Evolutionary conservation across 495 filamentous ascomycete species (phyloP).

Genomic region (Margaritispora aquatica): DNA sequence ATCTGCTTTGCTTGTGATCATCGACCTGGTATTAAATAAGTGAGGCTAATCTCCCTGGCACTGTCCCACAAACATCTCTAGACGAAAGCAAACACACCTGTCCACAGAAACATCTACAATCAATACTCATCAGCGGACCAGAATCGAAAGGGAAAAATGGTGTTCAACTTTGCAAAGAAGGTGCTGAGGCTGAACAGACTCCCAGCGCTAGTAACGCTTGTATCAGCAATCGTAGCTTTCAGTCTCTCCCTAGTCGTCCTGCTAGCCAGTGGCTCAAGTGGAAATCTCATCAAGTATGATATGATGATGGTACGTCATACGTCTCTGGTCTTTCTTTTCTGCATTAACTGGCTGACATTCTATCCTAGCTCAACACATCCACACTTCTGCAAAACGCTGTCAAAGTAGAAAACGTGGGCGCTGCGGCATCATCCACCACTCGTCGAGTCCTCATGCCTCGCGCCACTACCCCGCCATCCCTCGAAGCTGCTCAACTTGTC

Average conservation of each 20-base stretch:
- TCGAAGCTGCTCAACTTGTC: conserved; percentile 31
- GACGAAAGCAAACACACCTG: not conserved
- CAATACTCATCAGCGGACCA: too few relatives aligned
- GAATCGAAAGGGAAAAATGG: too few relatives aligned
- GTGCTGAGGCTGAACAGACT: not conserved
- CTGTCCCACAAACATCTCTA: too few relatives aligned
- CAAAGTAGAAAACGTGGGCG: not conserved
- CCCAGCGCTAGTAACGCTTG: conserved; percentile 2
- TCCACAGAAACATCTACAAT: not conserved
- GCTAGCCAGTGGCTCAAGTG: not conserved
- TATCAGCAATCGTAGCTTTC: conserved; percentile 7
- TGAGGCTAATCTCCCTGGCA: too few relatives aligned
- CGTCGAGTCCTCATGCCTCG: not conserved
- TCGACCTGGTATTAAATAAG: too few relatives aligned
- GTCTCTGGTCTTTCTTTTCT: not conserved
- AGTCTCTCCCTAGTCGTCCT: conserved; percentile 3
- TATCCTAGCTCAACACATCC: conserved; percentile 10
- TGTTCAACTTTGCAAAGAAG: not conserved
- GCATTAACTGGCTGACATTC: not conserved
- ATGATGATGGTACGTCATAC: conserved; percentile 6
- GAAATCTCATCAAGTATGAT: conserved; percentile 1
- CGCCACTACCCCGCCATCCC: conserved; percentile 29
- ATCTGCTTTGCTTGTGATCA: too few relatives aligned
- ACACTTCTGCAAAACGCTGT: not conserved
- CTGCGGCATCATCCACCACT: not conserved